phyloP scores from a whole-genome alignment of 2,329 filamentous ascomycete species.

The Sporothrix phasma region DNA sequence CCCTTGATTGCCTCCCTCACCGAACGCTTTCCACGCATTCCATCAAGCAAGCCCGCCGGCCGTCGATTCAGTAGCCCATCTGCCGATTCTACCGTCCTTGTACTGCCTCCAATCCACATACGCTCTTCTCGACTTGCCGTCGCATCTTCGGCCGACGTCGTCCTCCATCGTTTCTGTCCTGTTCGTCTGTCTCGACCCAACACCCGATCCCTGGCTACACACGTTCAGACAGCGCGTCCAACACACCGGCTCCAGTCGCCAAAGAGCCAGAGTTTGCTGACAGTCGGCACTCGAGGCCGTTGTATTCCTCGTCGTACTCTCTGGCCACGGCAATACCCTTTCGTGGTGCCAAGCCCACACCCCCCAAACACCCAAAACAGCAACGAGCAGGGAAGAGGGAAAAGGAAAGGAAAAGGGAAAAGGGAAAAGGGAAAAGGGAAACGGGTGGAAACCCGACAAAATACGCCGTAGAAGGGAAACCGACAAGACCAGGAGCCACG shows the following conservation, averaged over 20 bases:
- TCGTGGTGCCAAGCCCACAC: slow-evolving; percentile 5
- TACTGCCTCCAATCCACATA: no score
- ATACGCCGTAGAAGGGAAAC: not conserved
- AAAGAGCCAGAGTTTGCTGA: not conserved
- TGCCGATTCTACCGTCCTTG: not conserved
- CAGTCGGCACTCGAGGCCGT: not conserved
- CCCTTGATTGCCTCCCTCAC: not conserved
- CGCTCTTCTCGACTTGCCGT: not conserved
- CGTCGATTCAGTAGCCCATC: not conserved
- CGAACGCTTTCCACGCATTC: not conserved
- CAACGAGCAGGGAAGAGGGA: not conserved
- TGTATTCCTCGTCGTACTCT: not conserved
- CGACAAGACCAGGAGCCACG: not conserved
- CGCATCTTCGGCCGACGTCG: not conserved
- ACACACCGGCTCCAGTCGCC: not conserved
- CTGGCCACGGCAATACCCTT: slow-evolving; percentile 5
- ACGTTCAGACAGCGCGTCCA: not conserved
- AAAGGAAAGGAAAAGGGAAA: not conserved
- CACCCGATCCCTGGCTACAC: not conserved
- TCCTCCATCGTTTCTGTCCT: no score
- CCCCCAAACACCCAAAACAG: slow-evolving; percentile 6
- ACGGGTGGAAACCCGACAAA: not conserved
- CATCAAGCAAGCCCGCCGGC: not conserved
- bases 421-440: not conserved
- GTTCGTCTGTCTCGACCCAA: no score